These are phyloP conservation scores for Parascedosporium putredinis DNA, from an alignment of 2,329 filamentous ascomycete species.

Conservation along the genomic window DNA sequence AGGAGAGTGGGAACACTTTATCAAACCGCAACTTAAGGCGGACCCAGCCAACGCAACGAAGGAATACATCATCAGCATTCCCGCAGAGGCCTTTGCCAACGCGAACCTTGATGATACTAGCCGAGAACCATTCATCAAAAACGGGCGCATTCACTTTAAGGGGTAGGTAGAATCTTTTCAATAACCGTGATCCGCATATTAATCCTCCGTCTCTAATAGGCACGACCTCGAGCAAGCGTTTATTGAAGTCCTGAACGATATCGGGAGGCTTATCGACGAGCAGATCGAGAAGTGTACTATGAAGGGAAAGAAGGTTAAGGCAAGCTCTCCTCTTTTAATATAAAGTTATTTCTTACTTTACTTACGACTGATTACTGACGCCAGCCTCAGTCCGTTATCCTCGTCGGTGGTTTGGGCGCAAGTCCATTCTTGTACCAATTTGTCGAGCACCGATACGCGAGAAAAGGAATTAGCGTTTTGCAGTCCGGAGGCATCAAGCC, in stretches of 20 bases:
- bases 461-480: conserved; percentile 15
- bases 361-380: neutral
- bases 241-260: conserved; percentile 16
- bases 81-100: neutral
- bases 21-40: conserved; percentile 16
- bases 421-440: conserved; percentile 17
- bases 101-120: neutral
- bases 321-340: conserved; percentile 19
- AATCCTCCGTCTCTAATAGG: neutral
- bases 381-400: conserved; percentile 22
- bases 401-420: conserved; percentile 29
- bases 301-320: conserved; percentile 16
- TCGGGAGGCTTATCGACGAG: conserved; percentile 12
- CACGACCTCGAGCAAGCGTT: neutral
- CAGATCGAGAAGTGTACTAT: conserved; percentile 13
- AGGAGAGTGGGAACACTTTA: conserved; percentile 16
- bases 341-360: conserved; percentile 8
- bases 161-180: neutral
- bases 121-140: neutral
- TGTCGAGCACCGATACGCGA: conserved; percentile 10
- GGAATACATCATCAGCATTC: conserved; percentile 2
- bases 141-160: neutral
- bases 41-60: neutral
- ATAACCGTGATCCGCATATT: neutral
- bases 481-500: conserved; percentile 20